Base-by-base conservation (phyloP, 352 stramenopile species). In the Phytophthora podocarpi region DNA sequence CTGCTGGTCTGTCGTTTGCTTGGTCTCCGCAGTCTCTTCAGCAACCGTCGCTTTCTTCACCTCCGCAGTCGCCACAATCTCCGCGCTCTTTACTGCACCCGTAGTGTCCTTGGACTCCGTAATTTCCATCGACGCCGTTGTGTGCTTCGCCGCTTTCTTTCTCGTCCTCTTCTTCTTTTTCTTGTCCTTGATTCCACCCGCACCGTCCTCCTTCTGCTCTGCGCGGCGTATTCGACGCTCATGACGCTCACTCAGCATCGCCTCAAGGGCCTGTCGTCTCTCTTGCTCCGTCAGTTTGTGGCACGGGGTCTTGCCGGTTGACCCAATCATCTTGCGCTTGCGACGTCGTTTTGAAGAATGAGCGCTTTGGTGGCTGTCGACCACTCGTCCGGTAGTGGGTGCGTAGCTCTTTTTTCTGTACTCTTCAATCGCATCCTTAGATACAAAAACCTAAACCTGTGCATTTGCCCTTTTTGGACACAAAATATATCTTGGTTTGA, bases 401-500 rank as follows among this genome's bases (percentile, higher is more conserved):
- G 34, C 18, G 21, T 16, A 9, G n/a, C n/a, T n/a, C n/a, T n/a
- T n/a, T n/a, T n/a, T n/a, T n/a, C 16, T 37, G 9, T 9, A 15
- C 27, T 23, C 9, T 27, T 36, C 27, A 28, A 51, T 4, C 27
- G 13, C 6, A 16, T 35, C 16, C 27, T 11, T 12, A 5, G 5
- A 26, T 12, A 20, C 13, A n/a, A 5, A 55, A 36, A 43, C 47
- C 47, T 55, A 55, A 55, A 24, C 34, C 34, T 55, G 31, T 55
- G 34, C 34, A 55, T 45, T 35, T 27, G 47, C 4, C 7, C n/a
- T 2, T 37, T 45, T 36, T 55, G 1, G 10, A 26, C 23, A 55
- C n/a, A 26, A 36, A 18, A n/a, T 20, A 36, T 45, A 34, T 30
- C n/a, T 55, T 46, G 6, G 2, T 46, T 55, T 55, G 1, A 36